phyloP scores from a whole-genome alignment of 768 basidiomycete genomes.

The Crassisporium funariophilum region DNA sequence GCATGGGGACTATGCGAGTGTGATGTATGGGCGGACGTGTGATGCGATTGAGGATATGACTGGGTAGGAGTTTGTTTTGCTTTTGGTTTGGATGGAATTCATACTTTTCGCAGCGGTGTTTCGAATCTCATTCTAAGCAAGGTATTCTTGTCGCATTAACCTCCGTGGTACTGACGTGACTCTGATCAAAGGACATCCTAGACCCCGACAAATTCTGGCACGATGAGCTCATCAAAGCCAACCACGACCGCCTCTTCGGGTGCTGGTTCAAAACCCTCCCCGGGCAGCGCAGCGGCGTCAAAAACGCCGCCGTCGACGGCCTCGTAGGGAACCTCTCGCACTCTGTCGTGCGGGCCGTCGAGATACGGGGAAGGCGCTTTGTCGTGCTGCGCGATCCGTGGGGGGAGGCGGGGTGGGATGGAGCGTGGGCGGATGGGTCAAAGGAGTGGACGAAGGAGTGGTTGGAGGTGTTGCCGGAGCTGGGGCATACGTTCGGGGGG shows the following conservation, averaged over 20 bases:
- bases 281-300: slow-evolving; percentile 26
- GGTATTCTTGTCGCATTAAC: slow-evolving; percentile 11
- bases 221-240: slow-evolving; percentile 47
- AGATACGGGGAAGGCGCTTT: slow-evolving; percentile 51
- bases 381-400: slow-evolving; percentile 56
- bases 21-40: slow-evolving; percentile 43
- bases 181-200: slow-evolving; percentile 44
- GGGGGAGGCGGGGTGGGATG: slow-evolving; percentile 52
- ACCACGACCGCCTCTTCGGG: slow-evolving; percentile 50
- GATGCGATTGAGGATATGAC: slow-evolving; percentile 62
- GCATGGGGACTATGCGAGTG: slow-evolving; percentile 50
- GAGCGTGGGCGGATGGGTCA: slow-evolving; percentile 56
- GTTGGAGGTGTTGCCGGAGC: slow-evolving; percentile 41
- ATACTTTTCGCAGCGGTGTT: slow-evolving; percentile 29
- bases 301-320: slow-evolving; percentile 34
- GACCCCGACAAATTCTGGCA: slow-evolving; percentile 52
- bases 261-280: slow-evolving; percentile 43
- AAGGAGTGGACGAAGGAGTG: slow-evolving; percentile 60
- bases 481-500: slow-evolving; percentile 51
- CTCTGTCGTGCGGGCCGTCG: slow-evolving; percentile 50
- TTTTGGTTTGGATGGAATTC: too few relatives aligned
- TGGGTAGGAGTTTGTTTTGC: slow-evolving; percentile 36
- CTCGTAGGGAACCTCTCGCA: slow-evolving; percentile 48
- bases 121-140: slow-evolving; percentile 26
- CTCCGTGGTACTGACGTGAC: not conserved